phyloP scores from a whole-genome alignment of 441 rosid genomes.

The Adansonia rubrostipa region DNA sequence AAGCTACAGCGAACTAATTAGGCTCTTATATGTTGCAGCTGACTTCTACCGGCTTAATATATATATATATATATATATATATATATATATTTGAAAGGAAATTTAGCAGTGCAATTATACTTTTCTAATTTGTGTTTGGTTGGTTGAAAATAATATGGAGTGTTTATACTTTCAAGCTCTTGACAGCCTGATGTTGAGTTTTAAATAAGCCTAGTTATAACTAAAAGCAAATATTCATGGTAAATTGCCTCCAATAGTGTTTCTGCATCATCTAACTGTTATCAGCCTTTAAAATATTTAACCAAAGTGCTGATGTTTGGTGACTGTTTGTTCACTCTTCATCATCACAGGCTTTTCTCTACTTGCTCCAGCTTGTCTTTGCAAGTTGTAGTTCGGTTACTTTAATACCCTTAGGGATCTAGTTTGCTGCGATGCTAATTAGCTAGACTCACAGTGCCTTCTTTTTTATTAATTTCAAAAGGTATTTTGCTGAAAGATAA shows the following conservation, averaged over 20 bases:
- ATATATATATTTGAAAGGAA: background rate
- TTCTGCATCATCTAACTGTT: background rate
- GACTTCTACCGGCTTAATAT: background rate
- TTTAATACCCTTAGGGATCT: background rate
- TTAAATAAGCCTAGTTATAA: background rate
- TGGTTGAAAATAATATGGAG: background rate
- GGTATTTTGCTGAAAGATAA: background rate
- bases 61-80: background rate
- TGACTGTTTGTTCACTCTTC: background rate
- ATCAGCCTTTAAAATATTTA: background rate
- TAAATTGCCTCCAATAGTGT: background rate
- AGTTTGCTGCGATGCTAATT: background rate
- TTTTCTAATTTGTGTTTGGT: background rate
- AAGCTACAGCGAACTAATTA: background rate
- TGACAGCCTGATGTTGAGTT: constrained; percentile 8
- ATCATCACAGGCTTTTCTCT: no score
- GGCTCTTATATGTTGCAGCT: background rate
- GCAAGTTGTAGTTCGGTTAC: background rate
- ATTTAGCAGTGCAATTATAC: background rate
- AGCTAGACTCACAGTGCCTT: background rate
- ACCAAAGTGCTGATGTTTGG: background rate
- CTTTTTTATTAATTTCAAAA: background rate
- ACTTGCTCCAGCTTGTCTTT: background rate
- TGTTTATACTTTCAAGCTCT: background rate
- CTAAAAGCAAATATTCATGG: background rate